phyloP scores from a whole-genome alignment of 129 eudicot genomes.

The Silybum marianum region DNA sequence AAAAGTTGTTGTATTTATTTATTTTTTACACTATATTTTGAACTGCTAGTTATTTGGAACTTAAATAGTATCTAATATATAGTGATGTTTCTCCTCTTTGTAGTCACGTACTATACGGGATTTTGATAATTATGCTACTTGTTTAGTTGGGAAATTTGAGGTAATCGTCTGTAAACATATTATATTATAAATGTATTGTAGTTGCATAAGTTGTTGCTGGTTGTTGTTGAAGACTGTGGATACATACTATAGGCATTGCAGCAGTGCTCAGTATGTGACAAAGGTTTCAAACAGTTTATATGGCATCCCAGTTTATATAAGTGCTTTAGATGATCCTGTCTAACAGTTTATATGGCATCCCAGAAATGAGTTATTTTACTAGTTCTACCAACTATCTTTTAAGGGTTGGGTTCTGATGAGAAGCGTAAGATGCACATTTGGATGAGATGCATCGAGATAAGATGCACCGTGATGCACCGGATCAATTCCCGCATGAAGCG shows the following conservation, averaged over 20 bases:
- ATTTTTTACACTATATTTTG: not conserved
- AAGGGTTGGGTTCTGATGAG: too few relatives aligned
- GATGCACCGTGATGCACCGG: too few relatives aligned
- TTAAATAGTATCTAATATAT: not conserved
- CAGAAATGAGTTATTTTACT: too few relatives aligned
- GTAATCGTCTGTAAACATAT: conserved; percentile 39
- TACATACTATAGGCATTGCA: conserved; percentile 81
- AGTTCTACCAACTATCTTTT: too few relatives aligned
- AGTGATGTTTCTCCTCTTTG: conserved; percentile 6
- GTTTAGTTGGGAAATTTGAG: conserved; percentile 85
- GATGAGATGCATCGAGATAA: too few relatives aligned
- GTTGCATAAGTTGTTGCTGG: not conserved
- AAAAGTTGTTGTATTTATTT: not conserved
- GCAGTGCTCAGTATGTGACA: conserved; percentile 73
- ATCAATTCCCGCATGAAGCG: too few relatives aligned
- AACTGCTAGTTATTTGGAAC: not conserved
- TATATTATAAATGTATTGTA: too few relatives aligned
- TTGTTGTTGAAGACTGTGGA: conserved; percentile 78
- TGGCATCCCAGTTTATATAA: too few relatives aligned
- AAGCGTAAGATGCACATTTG: too few relatives aligned
- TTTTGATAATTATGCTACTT: conserved; percentile 84
- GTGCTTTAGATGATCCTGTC: conserved; percentile 92
- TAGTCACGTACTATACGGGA: conserved; percentile 93
- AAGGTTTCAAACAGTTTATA: too few relatives aligned
- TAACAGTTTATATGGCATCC: too few relatives aligned